A percentile compares a stretch with the other conserved stretches of the same genome.
Conservation (phyloP, 2,329 filamentous ascomycete genomes). For the Beauveria rudraprayagi region DNA sequence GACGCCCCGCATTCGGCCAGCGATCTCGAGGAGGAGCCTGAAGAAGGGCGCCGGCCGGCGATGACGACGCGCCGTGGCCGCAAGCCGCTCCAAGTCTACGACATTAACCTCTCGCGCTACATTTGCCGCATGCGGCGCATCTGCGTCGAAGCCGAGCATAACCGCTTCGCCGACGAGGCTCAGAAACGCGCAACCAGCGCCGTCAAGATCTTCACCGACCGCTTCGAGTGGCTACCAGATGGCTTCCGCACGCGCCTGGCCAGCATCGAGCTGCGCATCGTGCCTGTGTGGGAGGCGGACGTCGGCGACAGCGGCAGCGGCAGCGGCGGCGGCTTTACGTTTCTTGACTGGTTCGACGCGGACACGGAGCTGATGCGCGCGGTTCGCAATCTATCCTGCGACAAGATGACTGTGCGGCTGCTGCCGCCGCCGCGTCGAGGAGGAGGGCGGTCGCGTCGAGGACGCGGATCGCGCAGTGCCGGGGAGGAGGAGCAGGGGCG, state of each 20-base stretch:
- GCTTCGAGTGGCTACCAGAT: constrained; percentile 13
- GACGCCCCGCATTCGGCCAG: constrained; percentile 15
- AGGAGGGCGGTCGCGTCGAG: background rate
- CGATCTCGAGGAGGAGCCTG: constrained; percentile 13
- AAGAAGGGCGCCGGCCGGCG: background rate
- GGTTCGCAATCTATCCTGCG: constrained; percentile 26
- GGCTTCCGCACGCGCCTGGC: constrained; percentile 20
- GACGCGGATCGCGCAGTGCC: background rate
- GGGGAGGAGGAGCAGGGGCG: constrained; percentile 8
- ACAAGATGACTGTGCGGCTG: constrained; percentile 29
- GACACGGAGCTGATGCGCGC: constrained; percentile 22
- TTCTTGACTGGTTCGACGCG: constrained; percentile 28
- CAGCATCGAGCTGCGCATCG: constrained; percentile 35
- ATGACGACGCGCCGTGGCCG: background rate
- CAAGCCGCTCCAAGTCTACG: background rate
- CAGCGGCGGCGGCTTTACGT: constrained; percentile 20
- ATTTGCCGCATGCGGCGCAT: constrained; percentile 33
- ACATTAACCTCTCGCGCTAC: constrained; percentile 28
- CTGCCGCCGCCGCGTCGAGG: constrained; percentile 13
- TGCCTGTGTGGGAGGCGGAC: constrained; percentile 18
- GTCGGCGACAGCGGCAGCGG: background rate
- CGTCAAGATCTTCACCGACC: constrained; percentile 27
- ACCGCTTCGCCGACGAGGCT: constrained; percentile 23
- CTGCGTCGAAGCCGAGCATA: constrained; percentile 34
- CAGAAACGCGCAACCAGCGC: constrained; percentile 27